Conservation (phyloP, 192 early-diverging fungal species). For the Backusella mclennaniae region DNA sequence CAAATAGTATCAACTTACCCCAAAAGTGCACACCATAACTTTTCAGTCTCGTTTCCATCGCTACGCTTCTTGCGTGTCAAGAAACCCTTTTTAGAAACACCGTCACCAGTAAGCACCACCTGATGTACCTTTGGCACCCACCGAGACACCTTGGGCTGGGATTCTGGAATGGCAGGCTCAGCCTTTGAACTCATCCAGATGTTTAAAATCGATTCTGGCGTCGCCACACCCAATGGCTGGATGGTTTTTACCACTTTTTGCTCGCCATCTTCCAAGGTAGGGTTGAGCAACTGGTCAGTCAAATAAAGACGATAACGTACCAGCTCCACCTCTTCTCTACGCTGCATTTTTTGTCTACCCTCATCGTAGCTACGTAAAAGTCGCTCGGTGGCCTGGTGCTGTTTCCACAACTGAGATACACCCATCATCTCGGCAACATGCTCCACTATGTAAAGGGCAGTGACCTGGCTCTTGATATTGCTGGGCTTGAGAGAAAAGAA, state of each 20-base stretch:
- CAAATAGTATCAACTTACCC: background rate
- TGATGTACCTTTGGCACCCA: slow-evolving; percentile 9
- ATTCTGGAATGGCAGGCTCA: background rate
- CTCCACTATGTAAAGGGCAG: background rate
- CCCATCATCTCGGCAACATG: background rate
- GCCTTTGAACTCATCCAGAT: background rate
- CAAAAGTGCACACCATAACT: background rate
- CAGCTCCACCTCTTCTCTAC: background rate
- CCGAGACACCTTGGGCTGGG: background rate
- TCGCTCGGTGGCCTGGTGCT: background rate
- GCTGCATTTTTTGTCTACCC: background rate
- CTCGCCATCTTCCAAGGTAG: background rate
- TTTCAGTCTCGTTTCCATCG: background rate
- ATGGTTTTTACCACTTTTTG: background rate
- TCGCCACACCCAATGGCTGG: background rate
- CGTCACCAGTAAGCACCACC: background rate
- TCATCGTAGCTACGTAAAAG: background rate
- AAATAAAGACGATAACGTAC: background rate
- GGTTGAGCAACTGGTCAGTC: background rate
- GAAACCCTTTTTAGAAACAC: slow-evolving; percentile 9
- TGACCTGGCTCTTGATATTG: slow-evolving; percentile 11
- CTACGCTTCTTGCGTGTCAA: background rate
- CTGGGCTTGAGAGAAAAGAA: slow-evolving; percentile 7
- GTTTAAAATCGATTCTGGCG: background rate
- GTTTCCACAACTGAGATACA: background rate